These are phyloP conservation scores for Rutstroemia sp. DNA, from an alignment of 2,329 filamentous ascomycete genomes.

Conservation along the genomic window DNA sequence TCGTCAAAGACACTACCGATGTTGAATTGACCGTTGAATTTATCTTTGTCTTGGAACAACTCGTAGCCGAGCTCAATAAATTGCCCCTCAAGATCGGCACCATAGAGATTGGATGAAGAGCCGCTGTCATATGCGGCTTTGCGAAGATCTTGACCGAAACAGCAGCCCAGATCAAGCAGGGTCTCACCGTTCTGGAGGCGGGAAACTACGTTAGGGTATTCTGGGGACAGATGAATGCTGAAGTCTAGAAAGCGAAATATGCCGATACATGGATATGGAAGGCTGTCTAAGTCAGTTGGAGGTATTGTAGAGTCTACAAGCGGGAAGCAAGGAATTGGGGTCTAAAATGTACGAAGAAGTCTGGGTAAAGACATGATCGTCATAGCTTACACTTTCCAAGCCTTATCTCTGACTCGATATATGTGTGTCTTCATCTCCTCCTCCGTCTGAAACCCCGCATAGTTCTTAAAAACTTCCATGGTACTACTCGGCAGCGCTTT, in stretches of 20 bases:
- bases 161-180: conserved; percentile 33
- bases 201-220: conserved; percentile 3
- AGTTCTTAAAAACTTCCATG: background rate
- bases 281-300: background rate
- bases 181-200: background rate
- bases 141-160: conserved; percentile 33
- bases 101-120: conserved; percentile 25
- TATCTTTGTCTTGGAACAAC: conserved; percentile 29
- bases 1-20: conserved; percentile 27
- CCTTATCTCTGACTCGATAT: background rate
- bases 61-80: conserved; percentile 32
- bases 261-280: conserved; percentile 23
- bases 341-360: no score
- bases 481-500: background rate
- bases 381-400: background rate
- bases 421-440: background rate
- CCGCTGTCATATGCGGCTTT: conserved; percentile 31
- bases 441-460: background rate
- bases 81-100: conserved; percentile 26
- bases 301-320: no score
- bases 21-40: conserved; percentile 22
- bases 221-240: background rate
- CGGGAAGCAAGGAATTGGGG: no score
- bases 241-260: conserved; percentile 18
- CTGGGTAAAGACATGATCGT: no score